Evolutionary conservation across 2,329 filamentous ascomycete species (phyloP).

Genomic region (Hirsutella minnesotensis): DNA sequence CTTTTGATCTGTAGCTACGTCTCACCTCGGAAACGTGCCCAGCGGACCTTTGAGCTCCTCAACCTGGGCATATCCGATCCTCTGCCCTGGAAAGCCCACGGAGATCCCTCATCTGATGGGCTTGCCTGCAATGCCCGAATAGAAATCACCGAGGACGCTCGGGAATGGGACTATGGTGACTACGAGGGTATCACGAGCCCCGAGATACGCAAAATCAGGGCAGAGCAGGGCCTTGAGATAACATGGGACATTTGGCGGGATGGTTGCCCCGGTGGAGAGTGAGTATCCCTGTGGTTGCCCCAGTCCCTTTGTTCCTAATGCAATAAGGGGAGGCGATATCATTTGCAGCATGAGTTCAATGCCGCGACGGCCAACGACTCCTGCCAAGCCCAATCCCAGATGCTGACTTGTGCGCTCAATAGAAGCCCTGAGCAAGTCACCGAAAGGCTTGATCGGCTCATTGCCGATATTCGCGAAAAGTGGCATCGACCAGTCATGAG

Average conservation of each 20-base stretch:
- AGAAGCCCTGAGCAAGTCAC: slow-evolving; percentile 64
- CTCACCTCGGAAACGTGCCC: slow-evolving; percentile 73
- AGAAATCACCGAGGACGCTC: slow-evolving; percentile 58
- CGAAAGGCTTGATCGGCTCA: slow-evolving; percentile 60
- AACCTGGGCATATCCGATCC: slow-evolving; percentile 56
- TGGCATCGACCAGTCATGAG: slow-evolving; percentile 50
- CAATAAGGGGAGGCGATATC: too few relatives aligned
- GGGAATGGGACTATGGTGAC: slow-evolving; percentile 80
- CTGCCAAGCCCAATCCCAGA: neutral
- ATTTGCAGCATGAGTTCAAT: neutral
- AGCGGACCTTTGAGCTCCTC: slow-evolving; percentile 81
- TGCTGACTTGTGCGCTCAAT: too few relatives aligned
- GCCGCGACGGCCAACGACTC: neutral
- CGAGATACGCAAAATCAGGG: slow-evolving; percentile 50
- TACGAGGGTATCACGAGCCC: slow-evolving; percentile 72
- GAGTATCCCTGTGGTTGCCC: slow-evolving; percentile 19
- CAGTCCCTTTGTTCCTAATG: too few relatives aligned
- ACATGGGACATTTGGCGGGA: slow-evolving; percentile 85
- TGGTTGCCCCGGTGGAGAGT: slow-evolving; percentile 78
- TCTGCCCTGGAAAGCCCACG: slow-evolving; percentile 57
- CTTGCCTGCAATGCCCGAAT: slow-evolving; percentile 47
- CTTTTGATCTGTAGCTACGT: slow-evolving; percentile 52
- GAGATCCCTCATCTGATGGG: slow-evolving; percentile 20
- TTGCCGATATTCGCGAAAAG: slow-evolving; percentile 57
- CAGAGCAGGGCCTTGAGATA: slow-evolving; percentile 41